These are phyloP conservation scores for Carex littledalei DNA, from an alignment of 176 grass and related monocot species.

Conservation along the genomic window DNA sequence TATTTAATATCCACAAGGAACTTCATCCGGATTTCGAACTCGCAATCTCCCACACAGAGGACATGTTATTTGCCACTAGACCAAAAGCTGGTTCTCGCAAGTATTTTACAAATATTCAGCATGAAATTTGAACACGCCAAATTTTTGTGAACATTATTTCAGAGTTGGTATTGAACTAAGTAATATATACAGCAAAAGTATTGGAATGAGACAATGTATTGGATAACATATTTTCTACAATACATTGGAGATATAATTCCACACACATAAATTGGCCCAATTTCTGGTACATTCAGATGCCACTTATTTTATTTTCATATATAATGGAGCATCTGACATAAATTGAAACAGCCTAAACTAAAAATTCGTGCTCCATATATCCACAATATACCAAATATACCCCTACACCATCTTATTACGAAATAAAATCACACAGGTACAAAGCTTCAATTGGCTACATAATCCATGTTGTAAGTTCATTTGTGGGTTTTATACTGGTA, in stretches of 20 bases:
- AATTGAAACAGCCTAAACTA: neutral
- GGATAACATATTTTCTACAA: neutral
- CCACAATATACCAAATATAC: neutral
- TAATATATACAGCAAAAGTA: neutral
- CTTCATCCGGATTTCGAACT: too few species aligned
- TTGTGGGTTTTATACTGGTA: neutral
- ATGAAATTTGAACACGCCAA: neutral
- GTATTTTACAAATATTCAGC: neutral
- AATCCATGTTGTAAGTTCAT: neutral
- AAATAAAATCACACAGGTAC: neutral
- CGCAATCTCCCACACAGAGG: too few species aligned
- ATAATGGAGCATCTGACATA: neutral
- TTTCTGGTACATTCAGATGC: neutral
- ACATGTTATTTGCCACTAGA: too few species aligned
- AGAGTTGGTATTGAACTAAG: neutral
- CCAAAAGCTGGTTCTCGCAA: too few species aligned
- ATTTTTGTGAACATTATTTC: neutral
- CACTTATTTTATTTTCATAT: neutral
- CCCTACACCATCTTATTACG: neutral
- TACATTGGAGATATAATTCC: neutral
- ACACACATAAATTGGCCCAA: neutral
- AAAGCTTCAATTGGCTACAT: neutral
- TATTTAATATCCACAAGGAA: too few species aligned
- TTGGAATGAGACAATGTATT: neutral
- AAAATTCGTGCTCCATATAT: neutral